A percentile compares a stretch with the other conserved stretches of the same genome.
Conservation (phyloP, 495 filamentous ascomycete species). For the Amphirosellinia nigrospora region DNA sequence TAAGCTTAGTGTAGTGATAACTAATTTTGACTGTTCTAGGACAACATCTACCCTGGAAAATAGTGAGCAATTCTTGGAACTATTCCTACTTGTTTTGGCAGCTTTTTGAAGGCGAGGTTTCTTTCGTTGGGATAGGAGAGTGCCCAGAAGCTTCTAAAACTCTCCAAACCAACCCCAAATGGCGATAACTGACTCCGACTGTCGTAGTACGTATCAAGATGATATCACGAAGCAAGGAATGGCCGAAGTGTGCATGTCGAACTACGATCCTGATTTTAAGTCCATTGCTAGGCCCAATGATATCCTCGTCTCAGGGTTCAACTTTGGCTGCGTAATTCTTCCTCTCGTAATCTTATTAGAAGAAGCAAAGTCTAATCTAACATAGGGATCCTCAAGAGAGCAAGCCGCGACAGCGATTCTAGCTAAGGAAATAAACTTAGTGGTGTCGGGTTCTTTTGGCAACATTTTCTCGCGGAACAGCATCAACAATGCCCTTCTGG, state of each 20-base stretch:
- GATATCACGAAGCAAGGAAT: conserved; percentile 75
- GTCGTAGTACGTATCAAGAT: conserved; percentile 93
- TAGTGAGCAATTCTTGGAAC: neutral
- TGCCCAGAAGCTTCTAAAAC: neutral
- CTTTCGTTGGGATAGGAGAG: neutral
- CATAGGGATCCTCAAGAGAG: conserved; percentile 48
- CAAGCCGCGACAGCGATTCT: conserved; percentile 90
- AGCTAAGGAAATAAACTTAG: conserved; percentile 82
- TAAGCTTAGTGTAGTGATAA: no score
- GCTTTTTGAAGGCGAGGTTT: neutral
- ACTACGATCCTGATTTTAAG: conserved; percentile 80
- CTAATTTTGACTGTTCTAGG: no score
- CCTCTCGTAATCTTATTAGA: conserved; percentile 51
- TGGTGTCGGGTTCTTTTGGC: conserved; percentile 83
- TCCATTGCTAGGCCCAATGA: conserved; percentile 68
- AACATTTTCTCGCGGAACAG: conserved; percentile 89
- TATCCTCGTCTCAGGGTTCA: conserved; percentile 85
- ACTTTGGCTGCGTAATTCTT: conserved; percentile 78
- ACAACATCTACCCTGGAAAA: no score
- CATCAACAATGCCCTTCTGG: conserved; percentile 92
- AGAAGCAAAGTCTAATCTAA: no score
- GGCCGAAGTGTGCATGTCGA: conserved; percentile 89
- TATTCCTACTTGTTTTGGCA: neutral
- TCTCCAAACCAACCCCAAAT: no score
- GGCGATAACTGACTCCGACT: no score